Evolutionary conservation across 108 stramenopile genomes (phyloP), one percentile per base, ranked within the genome.

Genomic region (Nannochloropsis granulata): DNA sequence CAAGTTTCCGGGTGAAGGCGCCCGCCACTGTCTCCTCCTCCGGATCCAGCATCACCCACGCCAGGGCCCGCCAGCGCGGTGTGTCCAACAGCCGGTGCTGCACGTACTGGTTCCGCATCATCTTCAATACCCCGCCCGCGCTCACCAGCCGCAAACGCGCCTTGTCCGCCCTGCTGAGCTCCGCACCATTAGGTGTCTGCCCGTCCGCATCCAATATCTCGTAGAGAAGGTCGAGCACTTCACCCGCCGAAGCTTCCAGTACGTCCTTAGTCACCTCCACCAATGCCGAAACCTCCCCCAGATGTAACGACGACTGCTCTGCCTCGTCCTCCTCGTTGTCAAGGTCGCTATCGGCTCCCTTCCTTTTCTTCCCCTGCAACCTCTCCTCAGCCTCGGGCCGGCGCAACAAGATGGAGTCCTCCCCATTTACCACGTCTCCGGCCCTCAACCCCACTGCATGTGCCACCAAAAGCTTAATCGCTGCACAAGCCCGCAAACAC

Each of bases 1-100:
- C 82, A 1, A 86, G 25, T 43, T 86, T 82, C 11, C 79, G 45
- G 23, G 82, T 45, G 79, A 86, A 82, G 11, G 78, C 82, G 16
- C 78, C 44, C 44, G 82, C 71, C 14, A 86, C 86, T 25, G 26
- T 79, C 19, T n/a, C n/a, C 16, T 78, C 43, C n/a, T 78, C 45
- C 24, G 86, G 86, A 79, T 86, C 86, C 82, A 86, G 42, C 82
- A 86, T 71, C 7, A 78, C 44, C 86, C 86, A 86, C 16, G 86
- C 86, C 25, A 86, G 86, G 44, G 86, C 25, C 44, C 82, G 86
- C 86, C 86, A 86, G 9, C 86, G 83, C 24, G 82, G 23, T 0
- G 86, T 79, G 43, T 42, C 82, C 24, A 86, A 44, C 24, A 83
- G 43, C 82, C 56, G 16, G n/a, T 71, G 56, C 56, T 71, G 56